Evolutionary conservation across 1,284 basidiomycete genomes (phyloP).

Genomic region (Spongiforma sp.): DNA sequence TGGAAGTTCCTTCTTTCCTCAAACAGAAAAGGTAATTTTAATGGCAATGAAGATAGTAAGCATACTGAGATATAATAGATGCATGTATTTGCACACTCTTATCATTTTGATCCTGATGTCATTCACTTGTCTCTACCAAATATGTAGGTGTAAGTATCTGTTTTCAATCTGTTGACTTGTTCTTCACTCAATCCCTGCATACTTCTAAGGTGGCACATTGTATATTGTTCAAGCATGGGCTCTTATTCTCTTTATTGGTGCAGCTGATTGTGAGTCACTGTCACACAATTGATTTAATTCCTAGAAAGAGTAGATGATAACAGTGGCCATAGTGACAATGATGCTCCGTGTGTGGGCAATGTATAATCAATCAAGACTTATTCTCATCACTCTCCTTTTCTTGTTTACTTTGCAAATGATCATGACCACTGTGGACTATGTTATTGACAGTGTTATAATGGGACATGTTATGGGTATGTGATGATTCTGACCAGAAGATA

Average conservation of each 20-base stretch:
- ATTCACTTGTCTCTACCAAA: neutral
- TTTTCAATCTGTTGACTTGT: neutral
- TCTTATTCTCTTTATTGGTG: neutral
- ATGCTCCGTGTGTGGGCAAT: neutral
- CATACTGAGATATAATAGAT: neutral
- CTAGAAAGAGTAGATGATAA: neutral
- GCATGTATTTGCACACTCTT: neutral
- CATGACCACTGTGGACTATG: neutral
- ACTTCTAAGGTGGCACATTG: neutral
- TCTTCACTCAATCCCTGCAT: neutral
- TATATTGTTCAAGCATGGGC: neutral
- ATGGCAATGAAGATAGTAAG: neutral
- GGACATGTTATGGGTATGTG: neutral
- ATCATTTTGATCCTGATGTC: neutral
- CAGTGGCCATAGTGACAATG: neutral
- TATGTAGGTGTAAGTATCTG: neutral
- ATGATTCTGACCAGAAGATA: neutral
- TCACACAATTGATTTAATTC: neutral
- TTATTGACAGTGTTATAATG: neutral
- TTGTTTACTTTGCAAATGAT: neutral
- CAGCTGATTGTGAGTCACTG: neutral
- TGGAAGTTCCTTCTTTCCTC: neutral
- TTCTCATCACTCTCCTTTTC: neutral
- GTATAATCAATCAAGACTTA: neutral
- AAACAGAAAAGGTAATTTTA: neutral